These are phyloP conservation scores for Fragaria vesca DNA, from an alignment of 306 rosid genomes.

Conservation along the genomic window DNA sequence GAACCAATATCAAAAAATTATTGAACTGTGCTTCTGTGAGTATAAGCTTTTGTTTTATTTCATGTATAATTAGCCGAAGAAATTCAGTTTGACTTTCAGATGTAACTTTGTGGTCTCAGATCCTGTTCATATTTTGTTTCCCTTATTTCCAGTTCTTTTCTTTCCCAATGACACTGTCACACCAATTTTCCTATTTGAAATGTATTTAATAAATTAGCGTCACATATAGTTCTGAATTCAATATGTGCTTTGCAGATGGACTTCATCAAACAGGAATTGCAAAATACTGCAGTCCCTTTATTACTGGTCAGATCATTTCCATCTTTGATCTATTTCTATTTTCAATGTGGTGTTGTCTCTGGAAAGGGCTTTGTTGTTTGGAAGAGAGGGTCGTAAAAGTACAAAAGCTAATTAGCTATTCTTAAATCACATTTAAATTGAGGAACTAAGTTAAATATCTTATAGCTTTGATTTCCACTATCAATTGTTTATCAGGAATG, in stretches of 20 bases:
- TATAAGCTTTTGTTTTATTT: neutral
- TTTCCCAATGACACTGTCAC: neutral
- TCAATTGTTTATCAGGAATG: slow-evolving; percentile 4
- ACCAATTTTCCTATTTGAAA: neutral
- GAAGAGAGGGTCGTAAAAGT: neutral
- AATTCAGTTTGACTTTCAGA: neutral
- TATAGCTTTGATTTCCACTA: neutral
- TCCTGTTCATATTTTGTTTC: neutral
- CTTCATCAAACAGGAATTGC: slow-evolving; percentile 72
- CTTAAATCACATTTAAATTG: neutral
- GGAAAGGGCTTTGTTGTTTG: neutral
- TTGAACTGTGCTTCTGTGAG: neutral
- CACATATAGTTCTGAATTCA: slow-evolving; percentile 8
- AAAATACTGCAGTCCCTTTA: slow-evolving; percentile 60
- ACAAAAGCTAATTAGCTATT: neutral
- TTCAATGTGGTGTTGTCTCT: slow-evolving; percentile 16
- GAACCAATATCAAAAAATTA: neutral
- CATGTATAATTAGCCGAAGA: neutral
- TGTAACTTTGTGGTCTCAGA: neutral
- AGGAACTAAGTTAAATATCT: neutral
- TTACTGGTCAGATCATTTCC: slow-evolving; percentile 56
- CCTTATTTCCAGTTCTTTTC: neutral
- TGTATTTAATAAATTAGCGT: neutral
- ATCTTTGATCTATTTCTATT: slow-evolving; percentile 3
- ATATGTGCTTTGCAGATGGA: slow-evolving; percentile 46